These are phyloP conservation scores for Melastoma malabathricum DNA, from an alignment of 345 rosid species.

Conservation along the genomic window DNA sequence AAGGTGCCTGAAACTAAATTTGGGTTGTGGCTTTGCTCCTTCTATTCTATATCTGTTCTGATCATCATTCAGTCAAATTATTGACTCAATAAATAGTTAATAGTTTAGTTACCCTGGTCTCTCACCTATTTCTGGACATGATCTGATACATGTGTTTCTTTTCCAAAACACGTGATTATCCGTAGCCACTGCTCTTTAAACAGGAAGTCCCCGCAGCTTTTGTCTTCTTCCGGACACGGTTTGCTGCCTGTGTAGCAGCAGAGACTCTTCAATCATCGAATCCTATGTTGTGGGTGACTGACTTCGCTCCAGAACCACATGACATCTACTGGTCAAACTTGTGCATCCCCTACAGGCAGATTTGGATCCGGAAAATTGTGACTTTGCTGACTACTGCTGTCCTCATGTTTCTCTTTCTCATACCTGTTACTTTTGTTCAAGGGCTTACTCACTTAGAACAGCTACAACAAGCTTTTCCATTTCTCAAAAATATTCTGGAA, in stretches of 20 bases:
- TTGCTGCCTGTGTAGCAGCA: constrained; percentile 67
- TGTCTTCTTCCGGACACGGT: constrained; percentile 85
- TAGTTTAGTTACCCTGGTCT: too few relatives aligned
- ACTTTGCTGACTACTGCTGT: constrained; percentile 44
- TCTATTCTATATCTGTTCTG: too few relatives aligned
- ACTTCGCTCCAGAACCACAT: constrained; percentile 83
- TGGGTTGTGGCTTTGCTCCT: too few relatives aligned
- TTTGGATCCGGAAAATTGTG: constrained; percentile 77
- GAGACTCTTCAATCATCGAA: constrained; percentile 72
- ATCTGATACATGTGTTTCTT: too few relatives aligned
- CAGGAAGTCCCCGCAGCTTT: constrained; percentile 91
- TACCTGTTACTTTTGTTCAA: constrained; percentile 75
- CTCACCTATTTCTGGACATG: too few relatives aligned
- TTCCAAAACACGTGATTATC: too few relatives aligned
- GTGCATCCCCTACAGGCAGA: constrained; percentile 59
- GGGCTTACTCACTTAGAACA: constrained; percentile 57
- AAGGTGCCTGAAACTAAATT: too few relatives aligned
- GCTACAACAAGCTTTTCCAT: constrained; percentile 46
- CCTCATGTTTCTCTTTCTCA: constrained; percentile 61
- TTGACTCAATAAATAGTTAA: too few relatives aligned
- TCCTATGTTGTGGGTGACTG: constrained; percentile 93
- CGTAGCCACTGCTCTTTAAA: not conserved
- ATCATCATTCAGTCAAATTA: too few relatives aligned
- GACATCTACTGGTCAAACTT: constrained; percentile 91
- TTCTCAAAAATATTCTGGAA: constrained; percentile 37